Base-by-base conservation (phyloP, 495 filamentous ascomycete genomes). In the Tuber microsphaerosporum region DNA sequence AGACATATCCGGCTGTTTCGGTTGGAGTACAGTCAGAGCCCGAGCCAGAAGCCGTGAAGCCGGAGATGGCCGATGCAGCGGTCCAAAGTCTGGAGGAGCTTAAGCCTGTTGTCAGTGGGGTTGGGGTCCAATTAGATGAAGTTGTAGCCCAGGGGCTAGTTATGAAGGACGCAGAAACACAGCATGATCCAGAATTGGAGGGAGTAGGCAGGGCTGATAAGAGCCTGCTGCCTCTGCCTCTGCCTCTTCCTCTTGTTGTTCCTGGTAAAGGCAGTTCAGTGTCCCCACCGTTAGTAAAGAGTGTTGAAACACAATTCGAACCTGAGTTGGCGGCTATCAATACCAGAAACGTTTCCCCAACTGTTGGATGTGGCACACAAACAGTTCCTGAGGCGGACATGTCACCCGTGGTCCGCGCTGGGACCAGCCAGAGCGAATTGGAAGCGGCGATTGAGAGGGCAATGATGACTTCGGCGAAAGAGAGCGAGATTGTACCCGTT, bases 101-200 rank as follows among this genome's bases (percentile, higher is more conserved):
- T 26, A 79, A 77, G 42, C 68, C 71, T 42, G 45, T 22, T 26
- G 34, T 69, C 22, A 48, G 45, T 39, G 73, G 71, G n/a, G 74
- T 61, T n/a, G 73, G 73, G 17, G 74, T 75, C 20, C 78, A 80
- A 61, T 78, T 51, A 45, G 73, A 78, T 34, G 69, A 74, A 44
- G 70, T 56, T 42, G 19, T 56, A n/a, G 48, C 48, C 43, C 42
- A 78, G 16, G 75, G 45, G 41, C 46, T 71, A 26, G 73, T 75
- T 31, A 73, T 44, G 72, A 77, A 73, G 65, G 79, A 76, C 61
- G 69, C 75, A 22, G 79, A 56, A 65, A 72, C 80, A n/a, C 80
- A 81, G 45, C 77, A 71, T 46, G 80, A 81, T 69, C 71, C 73
- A 34, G 79, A 77, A 65, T 39, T 72, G 22, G 76, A 79, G 43